Evolutionary conservation across 768 basidiomycete species (phyloP).

Genomic region (Wakefieldia striispora): DNA sequence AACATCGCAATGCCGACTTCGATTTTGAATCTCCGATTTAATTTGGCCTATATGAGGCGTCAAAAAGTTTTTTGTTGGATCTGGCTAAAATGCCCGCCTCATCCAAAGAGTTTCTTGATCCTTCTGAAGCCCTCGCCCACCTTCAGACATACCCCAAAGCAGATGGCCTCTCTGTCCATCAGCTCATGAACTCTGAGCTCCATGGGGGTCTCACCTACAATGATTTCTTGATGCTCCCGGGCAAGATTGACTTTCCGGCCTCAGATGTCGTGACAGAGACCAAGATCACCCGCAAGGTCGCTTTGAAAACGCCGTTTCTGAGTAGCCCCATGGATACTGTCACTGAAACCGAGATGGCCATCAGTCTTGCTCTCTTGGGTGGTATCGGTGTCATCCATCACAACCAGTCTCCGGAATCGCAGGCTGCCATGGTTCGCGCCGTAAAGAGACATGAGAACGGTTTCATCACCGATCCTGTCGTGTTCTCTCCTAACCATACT

Average conservation of each 20-base stretch:
- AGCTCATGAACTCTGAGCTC: constrained; percentile 84
- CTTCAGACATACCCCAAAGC: constrained; percentile 64
- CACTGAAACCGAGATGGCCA: constrained; percentile 93
- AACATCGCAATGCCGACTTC: too few relatives aligned
- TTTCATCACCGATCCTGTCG: constrained; percentile 94
- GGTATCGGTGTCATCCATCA: constrained; percentile 99
- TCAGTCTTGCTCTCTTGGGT: constrained; percentile 90
- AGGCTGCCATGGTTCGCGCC: constrained; percentile 96
- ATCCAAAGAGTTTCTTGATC: constrained; percentile 51
- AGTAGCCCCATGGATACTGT: constrained; percentile 99
- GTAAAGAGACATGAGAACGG: constrained; percentile 99
- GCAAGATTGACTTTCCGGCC: constrained; percentile 92
- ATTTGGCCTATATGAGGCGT: constrained; percentile 1
- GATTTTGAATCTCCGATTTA: constrained; percentile 17
- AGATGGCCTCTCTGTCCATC: constrained; percentile 82
- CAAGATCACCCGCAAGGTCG: constrained; percentile 85
- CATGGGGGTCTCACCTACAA: constrained; percentile 97
- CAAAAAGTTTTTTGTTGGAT: not conserved
- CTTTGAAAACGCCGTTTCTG: constrained; percentile 92
- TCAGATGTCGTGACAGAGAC: constrained; percentile 79
- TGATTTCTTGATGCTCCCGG: constrained; percentile 92
- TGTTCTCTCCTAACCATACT: constrained; percentile 70
- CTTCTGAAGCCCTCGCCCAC: constrained; percentile 70
- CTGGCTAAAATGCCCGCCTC: constrained; percentile 35
- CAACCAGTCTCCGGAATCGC: constrained; percentile 79